phyloP scores from a whole-genome alignment of 805 yeast species.

The Monosporozyma aquatica region DNA sequence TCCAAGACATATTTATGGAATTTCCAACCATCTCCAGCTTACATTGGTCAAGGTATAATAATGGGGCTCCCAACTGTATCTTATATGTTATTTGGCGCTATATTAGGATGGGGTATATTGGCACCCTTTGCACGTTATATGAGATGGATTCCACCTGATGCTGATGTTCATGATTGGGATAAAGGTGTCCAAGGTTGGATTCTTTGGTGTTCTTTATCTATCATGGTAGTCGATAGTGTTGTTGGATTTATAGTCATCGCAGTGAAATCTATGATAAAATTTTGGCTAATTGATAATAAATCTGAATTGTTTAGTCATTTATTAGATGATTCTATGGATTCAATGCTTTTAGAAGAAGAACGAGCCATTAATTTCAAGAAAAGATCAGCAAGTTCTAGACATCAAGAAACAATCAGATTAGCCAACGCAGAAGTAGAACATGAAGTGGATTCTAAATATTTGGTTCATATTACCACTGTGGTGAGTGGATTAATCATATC shows the following conservation, averaged over 20 bases:
- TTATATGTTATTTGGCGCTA: slow-evolving; percentile 82
- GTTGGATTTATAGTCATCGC: slow-evolving; percentile 67
- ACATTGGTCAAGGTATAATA: slow-evolving; percentile 93
- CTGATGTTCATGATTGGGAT: slow-evolving; percentile 74
- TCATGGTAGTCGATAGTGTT: slow-evolving; percentile 87
- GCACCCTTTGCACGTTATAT: slow-evolving; percentile 64
- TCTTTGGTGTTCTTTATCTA: slow-evolving; percentile 83
- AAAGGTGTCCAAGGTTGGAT: slow-evolving; percentile 97
- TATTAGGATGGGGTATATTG: slow-evolving; percentile 87
- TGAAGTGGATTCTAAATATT: slow-evolving; percentile 36
- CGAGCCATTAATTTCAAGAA: slow-evolving; percentile 19
- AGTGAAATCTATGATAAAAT: slow-evolving; percentile 33
- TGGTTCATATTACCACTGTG: slow-evolving; percentile 44
- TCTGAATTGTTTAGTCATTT: slow-evolving; percentile 15
- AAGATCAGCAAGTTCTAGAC: slow-evolving; percentile 8
- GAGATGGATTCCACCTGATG: slow-evolving; percentile 85
- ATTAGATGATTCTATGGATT: slow-evolving; percentile 26
- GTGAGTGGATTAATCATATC: slow-evolving; percentile 56
- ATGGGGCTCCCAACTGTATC: slow-evolving; percentile 92
- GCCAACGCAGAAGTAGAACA: slow-evolving; percentile 28
- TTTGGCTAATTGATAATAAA: slow-evolving; percentile 20
- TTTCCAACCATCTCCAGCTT: slow-evolving; percentile 94
- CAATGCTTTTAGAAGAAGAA: slow-evolving; percentile 29
- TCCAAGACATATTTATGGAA: slow-evolving; percentile 70
- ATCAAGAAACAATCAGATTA: slow-evolving; percentile 23